Conservation (phyloP, 208 protist genomes). For the Trypanosoma cruzi region DNA sequence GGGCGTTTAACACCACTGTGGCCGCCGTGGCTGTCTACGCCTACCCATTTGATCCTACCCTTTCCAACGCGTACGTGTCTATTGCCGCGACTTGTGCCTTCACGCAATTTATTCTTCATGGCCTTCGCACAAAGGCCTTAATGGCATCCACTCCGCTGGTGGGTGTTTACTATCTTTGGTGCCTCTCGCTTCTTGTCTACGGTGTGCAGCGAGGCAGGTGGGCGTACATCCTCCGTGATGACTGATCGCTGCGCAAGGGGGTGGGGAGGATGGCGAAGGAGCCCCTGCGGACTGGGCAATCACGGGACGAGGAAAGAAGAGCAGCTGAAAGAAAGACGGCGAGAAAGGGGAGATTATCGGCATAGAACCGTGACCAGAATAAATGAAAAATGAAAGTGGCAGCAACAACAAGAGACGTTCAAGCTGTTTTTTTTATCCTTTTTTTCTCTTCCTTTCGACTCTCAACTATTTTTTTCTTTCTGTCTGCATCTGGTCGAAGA, state of each 20-base stretch:
- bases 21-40: constrained; percentile 39
- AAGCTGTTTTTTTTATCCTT: background rate
- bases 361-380: background rate
- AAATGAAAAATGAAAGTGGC: background rate
- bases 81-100: constrained; percentile 53
- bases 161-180: constrained; percentile 48
- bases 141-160: constrained; percentile 37
- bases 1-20: constrained; percentile 64
- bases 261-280: background rate
- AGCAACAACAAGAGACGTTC: background rate
- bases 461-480: background rate
- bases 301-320: background rate
- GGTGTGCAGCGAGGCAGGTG: constrained; percentile 49
- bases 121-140: constrained; percentile 54
- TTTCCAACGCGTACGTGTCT: constrained; percentile 58
- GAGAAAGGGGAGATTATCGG: background rate
- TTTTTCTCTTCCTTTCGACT: background rate
- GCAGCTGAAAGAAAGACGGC: background rate
- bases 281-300: background rate
- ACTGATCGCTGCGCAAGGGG: constrained; percentile 25
- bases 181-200: constrained; percentile 55
- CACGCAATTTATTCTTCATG: constrained; percentile 70
- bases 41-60: constrained; percentile 57
- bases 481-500: background rate
- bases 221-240: constrained; percentile 63